Conservation (phyloP, 257 asterid genomes). For the Henckelia pumila region DNA sequence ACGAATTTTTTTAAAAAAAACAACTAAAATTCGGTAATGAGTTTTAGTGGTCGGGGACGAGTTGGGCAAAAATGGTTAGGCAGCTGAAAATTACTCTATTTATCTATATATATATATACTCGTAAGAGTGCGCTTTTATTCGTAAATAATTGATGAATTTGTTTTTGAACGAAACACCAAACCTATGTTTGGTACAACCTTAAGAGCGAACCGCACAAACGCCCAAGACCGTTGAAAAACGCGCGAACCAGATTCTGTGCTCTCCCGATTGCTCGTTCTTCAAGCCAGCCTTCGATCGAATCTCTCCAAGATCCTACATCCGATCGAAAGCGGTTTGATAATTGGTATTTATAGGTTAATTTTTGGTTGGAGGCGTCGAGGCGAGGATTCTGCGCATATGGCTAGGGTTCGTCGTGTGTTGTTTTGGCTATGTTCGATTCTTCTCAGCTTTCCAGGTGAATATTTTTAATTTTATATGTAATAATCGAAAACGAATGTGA, state of each 20-base stretch:
- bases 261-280: conserved; percentile 22
- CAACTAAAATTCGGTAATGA: too few species aligned
- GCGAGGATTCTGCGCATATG: conserved; percentile 27
- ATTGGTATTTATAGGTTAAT: conserved; percentile 10
- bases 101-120: too few species aligned
- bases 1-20: too few species aligned
- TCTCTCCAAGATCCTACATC: neutral
- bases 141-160: too few species aligned
- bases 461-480: neutral
- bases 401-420: conserved; percentile 27
- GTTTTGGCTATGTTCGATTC: conserved; percentile 31
- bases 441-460: conserved; percentile 55
- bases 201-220: conserved; percentile 26
- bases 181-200: conserved; percentile 29
- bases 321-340: conserved; percentile 2
- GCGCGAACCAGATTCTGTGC: conserved; percentile 27
- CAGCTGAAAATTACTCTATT: too few species aligned
- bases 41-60: too few species aligned
- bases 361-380: conserved; percentile 22
- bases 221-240: conserved; percentile 22
- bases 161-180: too few species aligned
- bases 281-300: conserved; percentile 22
- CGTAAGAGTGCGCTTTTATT: too few species aligned
- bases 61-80: too few species aligned
- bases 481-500: neutral